phyloP scores from a whole-genome alignment of 176 grass and related monocot genomes.

The Triticum aestivum region DNA sequence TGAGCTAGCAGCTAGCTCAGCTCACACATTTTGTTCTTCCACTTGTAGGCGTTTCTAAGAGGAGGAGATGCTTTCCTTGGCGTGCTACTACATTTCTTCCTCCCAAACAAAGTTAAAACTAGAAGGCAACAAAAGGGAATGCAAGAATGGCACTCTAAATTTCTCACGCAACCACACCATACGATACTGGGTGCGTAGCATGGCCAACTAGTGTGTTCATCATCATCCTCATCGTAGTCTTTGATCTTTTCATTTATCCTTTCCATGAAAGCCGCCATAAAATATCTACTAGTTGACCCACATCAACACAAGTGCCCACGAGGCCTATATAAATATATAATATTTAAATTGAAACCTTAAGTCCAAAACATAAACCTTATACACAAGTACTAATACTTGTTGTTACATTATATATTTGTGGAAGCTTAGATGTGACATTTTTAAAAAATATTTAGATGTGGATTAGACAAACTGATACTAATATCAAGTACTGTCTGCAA shows the following conservation, averaged over 20 bases:
- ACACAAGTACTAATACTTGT: too few species aligned
- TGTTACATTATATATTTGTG: too few species aligned
- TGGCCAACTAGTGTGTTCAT: background rate
- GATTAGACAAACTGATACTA: too few species aligned
- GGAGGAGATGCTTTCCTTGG: background rate
- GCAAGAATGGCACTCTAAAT: background rate
- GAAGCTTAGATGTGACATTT: too few species aligned
- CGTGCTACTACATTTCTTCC: constrained; percentile 3
- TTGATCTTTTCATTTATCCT: background rate
- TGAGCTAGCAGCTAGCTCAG: background rate
- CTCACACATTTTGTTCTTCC: background rate
- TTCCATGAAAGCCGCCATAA: background rate
- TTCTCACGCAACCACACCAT: background rate
- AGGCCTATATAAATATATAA: background rate
- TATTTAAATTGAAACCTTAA: too few species aligned
- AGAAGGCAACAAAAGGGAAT: background rate
- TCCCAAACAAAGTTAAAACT: background rate
- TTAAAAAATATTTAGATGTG: too few species aligned
- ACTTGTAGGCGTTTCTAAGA: background rate
- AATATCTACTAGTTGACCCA: background rate
- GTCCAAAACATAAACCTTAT: too few species aligned
- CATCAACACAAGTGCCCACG: background rate
- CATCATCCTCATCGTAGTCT: background rate
- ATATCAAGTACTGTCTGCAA: too few species aligned
- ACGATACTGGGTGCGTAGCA: too few species aligned